A percentile compares a stretch with the other conserved stretches of the same genome.
These are phyloP conservation scores for Metarhizium robertsii DNA, from an alignment of 2,329 filamentous ascomycete genomes.

Conservation along the genomic window DNA sequence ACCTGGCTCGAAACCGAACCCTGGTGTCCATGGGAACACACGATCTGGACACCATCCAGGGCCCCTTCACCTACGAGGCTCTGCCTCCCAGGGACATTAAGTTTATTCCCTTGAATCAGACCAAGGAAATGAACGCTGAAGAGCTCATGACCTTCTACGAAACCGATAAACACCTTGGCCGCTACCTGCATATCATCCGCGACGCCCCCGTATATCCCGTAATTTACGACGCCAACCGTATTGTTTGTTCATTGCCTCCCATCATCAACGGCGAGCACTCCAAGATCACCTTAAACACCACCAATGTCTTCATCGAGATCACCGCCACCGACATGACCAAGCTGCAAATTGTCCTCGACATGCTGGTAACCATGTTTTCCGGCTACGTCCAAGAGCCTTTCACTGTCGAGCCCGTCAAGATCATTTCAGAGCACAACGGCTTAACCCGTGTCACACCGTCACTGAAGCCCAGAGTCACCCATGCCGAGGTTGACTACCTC, in stretches of 20 bases:
- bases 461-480: constrained; percentile 63
- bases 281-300: constrained; percentile 87
- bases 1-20: constrained; percentile 84
- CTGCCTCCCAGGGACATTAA: constrained; percentile 84
- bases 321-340: constrained; percentile 95
- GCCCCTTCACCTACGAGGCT: constrained; percentile 95
- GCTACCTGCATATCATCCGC: constrained; percentile 87
- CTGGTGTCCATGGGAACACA: constrained; percentile 97
- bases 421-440: constrained; percentile 84
- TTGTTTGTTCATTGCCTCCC: constrained; percentile 86
- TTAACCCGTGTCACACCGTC: constrained; percentile 74
- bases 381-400: constrained; percentile 80
- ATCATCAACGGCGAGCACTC: constrained; percentile 98
- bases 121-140: constrained; percentile 74
- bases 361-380: constrained; percentile 96
- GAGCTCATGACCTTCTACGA: constrained; percentile 94
- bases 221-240: constrained; percentile 81
- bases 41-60: constrained; percentile 85
- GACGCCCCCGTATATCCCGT: constrained; percentile 93
- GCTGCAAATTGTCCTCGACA: constrained; percentile 89
- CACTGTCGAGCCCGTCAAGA: constrained; percentile 87
- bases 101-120: constrained; percentile 87
- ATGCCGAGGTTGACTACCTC: constrained; percentile 86
- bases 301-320: constrained; percentile 93
- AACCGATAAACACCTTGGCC: constrained; percentile 83